Evolutionary conservation across 495 filamentous ascomycete genomes (phyloP).

Genomic region (Annulohypoxylon stygium): DNA sequence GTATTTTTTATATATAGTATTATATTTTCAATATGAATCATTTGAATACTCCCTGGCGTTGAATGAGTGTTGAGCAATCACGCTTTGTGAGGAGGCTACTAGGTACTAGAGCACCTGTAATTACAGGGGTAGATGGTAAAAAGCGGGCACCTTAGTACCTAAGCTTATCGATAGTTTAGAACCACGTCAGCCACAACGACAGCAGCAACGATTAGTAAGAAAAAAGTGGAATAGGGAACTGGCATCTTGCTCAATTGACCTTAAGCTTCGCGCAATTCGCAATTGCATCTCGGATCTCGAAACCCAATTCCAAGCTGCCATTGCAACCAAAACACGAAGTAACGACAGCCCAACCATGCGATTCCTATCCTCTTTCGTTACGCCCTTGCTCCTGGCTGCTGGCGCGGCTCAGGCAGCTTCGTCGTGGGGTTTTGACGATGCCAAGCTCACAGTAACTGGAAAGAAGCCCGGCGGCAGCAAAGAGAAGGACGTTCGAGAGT

Average conservation of each 20-base stretch:
- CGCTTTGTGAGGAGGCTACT: background rate
- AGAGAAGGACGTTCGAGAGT: conserved; percentile 71
- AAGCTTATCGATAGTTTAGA: conserved; percentile 35
- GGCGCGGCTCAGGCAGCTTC: conserved; percentile 71
- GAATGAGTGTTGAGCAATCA: background rate
- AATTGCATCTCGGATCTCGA: conserved; percentile 13
- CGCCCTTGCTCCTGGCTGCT: conserved; percentile 62
- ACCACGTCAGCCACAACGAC: conserved; percentile 47
- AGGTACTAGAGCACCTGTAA: background rate
- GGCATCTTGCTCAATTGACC: conserved; percentile 40
- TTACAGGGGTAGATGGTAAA: background rate
- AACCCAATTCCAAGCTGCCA: conserved; percentile 26
- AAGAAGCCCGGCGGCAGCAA: conserved; percentile 78
- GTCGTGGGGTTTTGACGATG: conserved; percentile 89
- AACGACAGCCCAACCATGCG: conserved; percentile 56
- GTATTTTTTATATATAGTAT: background rate
- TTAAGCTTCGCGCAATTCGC: conserved; percentile 22
- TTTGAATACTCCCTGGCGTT: background rate
- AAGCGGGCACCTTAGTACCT: conserved; percentile 1
- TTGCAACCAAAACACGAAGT: conserved; percentile 21
- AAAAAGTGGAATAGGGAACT: conserved; percentile 44
- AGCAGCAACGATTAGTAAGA: background rate
- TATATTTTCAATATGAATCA: background rate
- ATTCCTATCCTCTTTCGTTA: conserved; percentile 63
- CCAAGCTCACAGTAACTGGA: conserved; percentile 78